These are phyloP conservation scores for Gloeopeniophorella convolvens DNA, from an alignment of 768 basidiomycete genomes.

Conservation along the genomic window DNA sequence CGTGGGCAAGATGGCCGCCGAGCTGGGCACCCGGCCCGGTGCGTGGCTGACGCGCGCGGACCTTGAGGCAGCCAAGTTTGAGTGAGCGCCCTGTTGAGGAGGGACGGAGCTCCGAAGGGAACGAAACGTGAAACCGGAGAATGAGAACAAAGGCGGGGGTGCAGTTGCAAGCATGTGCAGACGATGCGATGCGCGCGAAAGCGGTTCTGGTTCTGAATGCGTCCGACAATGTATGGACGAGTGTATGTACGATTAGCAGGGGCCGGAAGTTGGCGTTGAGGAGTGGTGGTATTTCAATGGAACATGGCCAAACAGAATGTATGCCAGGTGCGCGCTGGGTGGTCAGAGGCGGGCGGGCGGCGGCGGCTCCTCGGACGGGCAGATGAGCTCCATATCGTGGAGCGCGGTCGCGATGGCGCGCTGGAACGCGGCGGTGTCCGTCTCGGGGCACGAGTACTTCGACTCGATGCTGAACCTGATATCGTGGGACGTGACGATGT, in stretches of 20 bases:
- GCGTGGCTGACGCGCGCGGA: conserved; percentile 34
- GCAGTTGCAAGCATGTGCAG: too few species aligned
- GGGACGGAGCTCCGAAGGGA: neutral
- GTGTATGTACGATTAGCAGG: too few species aligned
- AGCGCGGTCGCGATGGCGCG: conserved; percentile 54
- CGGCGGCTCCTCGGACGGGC: conserved; percentile 6
- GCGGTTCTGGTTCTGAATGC: too few species aligned
- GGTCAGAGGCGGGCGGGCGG: too few species aligned
- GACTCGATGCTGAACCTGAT: conserved; percentile 94
- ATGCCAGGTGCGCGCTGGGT: too few species aligned
- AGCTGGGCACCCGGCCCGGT: conserved; percentile 25
- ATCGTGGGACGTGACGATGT: conserved; percentile 68
- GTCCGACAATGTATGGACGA: too few species aligned
- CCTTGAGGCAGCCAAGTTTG: conserved; percentile 32
- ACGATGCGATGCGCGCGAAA: too few species aligned
- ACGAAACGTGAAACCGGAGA: neutral
- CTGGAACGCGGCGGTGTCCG: conserved; percentile 68
- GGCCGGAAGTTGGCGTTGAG: too few species aligned
- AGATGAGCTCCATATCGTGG: conserved; percentile 52
- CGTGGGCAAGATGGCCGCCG: conserved; percentile 34
- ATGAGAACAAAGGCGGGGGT: too few species aligned
- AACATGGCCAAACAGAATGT: too few species aligned
- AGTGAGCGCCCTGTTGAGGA: neutral
- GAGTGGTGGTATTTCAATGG: too few species aligned
- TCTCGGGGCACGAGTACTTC: conserved; percentile 61